phyloP scores from a whole-genome alignment of 176 grass and related monocot species.

The Lolium multiflorum region DNA sequence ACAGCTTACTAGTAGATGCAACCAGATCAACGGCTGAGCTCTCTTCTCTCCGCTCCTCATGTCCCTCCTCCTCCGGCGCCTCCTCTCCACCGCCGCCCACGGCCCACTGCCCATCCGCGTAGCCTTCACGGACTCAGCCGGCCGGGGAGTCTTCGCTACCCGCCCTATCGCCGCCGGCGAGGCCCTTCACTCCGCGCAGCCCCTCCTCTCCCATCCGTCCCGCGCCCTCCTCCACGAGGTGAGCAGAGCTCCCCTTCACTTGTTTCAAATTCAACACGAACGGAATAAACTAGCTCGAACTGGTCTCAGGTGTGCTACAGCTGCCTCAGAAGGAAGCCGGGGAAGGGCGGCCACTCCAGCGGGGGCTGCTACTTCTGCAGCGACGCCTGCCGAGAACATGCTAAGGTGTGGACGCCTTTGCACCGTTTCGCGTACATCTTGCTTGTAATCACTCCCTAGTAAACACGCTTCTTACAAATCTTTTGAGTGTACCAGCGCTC shows the following conservation, averaged over 20 bases:
- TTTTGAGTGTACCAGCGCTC: background rate
- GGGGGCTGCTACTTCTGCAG: conserved; percentile 65
- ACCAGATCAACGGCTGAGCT: conserved; percentile 39
- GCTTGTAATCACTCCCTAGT: background rate
- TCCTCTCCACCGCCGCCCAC: conserved; percentile 26
- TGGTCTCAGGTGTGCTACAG: conserved; percentile 76
- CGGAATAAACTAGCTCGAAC: background rate
- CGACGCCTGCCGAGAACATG: conserved; percentile 62
- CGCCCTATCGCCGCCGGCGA: conserved; percentile 59
- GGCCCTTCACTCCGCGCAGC: conserved; percentile 75
- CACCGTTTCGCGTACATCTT: conserved; percentile 6
- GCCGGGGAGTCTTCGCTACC: conserved; percentile 81
- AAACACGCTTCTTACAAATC: background rate
- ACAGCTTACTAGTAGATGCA: too few relatives aligned
- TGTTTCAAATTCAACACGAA: too few relatives aligned
- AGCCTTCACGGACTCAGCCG: conserved; percentile 59
- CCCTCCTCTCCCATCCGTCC: conserved; percentile 68
- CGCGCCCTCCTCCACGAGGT: conserved; percentile 69
- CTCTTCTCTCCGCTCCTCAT: conserved; percentile 1
- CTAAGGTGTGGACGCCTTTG: conserved; percentile 51
- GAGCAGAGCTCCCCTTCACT: background rate
- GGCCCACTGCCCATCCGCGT: conserved; percentile 71
- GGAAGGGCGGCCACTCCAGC: background rate
- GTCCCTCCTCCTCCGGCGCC: conserved; percentile 37
- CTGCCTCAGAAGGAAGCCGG: conserved; percentile 73